Evolutionary conservation across 208 protist genomes (phyloP), one percentile per base, ranked within the genome.

Genomic region (Trypanosoma grayi): DNA sequence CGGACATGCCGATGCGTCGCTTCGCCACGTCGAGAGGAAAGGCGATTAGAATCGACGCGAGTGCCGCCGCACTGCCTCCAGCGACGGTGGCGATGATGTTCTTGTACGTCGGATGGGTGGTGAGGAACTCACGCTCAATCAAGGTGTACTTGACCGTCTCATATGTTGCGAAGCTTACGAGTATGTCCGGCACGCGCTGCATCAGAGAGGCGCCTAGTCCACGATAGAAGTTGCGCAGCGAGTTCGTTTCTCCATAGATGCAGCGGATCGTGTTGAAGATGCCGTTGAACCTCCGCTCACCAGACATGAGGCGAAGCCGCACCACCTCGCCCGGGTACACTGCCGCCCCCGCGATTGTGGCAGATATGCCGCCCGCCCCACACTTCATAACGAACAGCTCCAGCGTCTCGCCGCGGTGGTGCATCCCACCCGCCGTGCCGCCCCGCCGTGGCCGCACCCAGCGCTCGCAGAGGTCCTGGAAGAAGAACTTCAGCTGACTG

Each of bases 1-100:
- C 90, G 7, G 84, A 85, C 90, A 95, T 95, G 16, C 83, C 87
- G 34, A 95, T 88, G 3, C 90, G 73, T 3, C 90, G 73, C 73
- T 93, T 93, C 39, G 87, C 85, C n/a, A 93, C 83, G 68, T 95
- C 90, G 0, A 95, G 64, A 13, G 90, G 90, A 41, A 90, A 95
- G 20, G 79, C 74, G 0, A 90, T 61, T 5, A 60, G 22, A 40
- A 95, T 92, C 24, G 86, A 92, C 2, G 86, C 78, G 5, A 95
- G 43, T 6, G 86, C 90, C 4, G 86, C 86, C 10, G 67, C 58
- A 1, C 73, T 61, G 20, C 86, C 87, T 18, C 86, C 90, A 31
- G 81, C 53, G 10, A 92, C 70, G 9, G 86, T 95, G 11, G 81
- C 46, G n/a, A 79, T 45, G 14, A 87, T 41, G 34, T 82, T 70